Conservation (phyloP, 257 asterid genomes). For the Petunia axillaris region DNA sequence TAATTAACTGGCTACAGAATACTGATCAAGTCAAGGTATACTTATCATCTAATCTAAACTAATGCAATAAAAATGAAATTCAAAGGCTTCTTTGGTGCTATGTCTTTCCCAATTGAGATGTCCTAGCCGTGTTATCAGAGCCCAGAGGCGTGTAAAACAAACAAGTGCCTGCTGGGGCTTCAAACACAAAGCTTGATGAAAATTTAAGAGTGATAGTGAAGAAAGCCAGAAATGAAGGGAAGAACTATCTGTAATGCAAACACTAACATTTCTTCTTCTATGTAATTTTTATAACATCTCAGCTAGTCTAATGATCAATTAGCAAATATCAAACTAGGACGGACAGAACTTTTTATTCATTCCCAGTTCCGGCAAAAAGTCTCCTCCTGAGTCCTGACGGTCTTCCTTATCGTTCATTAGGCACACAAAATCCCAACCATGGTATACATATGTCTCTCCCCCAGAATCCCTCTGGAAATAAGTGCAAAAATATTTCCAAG, state of each 20-base stretch:
- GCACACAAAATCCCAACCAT: not conserved
- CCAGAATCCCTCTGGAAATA: not conserved
- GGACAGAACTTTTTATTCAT: not conserved
- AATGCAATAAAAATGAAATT: not conserved
- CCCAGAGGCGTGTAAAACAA: not conserved
- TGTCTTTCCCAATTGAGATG: not conserved
- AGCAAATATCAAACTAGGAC: not conserved
- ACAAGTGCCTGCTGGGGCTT: not conserved
- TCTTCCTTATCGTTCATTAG: not conserved
- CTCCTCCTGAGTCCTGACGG: not conserved
- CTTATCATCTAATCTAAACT: not conserved
- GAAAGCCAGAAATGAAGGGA: not conserved
- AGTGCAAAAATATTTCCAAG: slow-evolving; percentile 3
- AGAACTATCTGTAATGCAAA: not conserved
- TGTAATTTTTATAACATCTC: not conserved
- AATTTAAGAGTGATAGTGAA: not conserved
- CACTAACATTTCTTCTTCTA: not conserved
- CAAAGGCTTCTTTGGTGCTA: not conserved
- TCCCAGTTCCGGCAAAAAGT: not conserved
- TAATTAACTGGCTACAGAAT: not conserved
- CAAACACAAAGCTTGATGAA: not conserved
- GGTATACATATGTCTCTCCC: not conserved
- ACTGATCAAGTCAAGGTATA: not conserved
- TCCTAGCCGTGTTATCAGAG: not conserved
- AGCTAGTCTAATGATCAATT: not conserved